Base-by-base conservation (phyloP, 306 rosid species). In the Malus sylvestris region DNA sequence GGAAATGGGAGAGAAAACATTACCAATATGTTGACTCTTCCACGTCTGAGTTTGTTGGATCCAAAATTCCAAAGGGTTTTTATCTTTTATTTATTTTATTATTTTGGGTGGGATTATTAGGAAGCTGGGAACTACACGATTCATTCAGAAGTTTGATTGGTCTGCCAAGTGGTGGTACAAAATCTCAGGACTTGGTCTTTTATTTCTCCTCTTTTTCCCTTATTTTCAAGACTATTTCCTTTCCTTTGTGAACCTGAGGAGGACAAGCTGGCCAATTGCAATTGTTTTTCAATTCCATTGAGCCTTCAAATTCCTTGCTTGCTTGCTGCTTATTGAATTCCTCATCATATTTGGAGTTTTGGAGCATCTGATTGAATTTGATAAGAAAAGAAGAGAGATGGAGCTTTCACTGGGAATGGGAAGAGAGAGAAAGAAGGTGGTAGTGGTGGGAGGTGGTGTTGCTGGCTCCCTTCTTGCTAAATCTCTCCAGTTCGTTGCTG, bases 361-460 rank as follows among this genome's bases (percentile, higher is more conserved):
- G 67, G 74, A 55, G 32, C 58, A 53, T 44, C 23, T 67, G n/a
- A 58, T n/a, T 22, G 27, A 51, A 13, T 51, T 51, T 12, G 58
- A 16, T 52, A 14, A 14, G 58, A 52, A 52, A 42, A 42, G 45
- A 42, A 58, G 85, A 65, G 57, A n/a, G 60, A 75, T 69, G 70
- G 79, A 74, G 32, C 33, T 68, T 33, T 33, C 66, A 23, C 3
- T 61, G 42, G 46, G 27, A 4, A 71, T 42, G 45, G 45, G 45
- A 42, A 42, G 27, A 18, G 70, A 35, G 25, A 66, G 77, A 32
- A 80, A 79, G 23, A 85, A 88, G 65, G 90, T 91, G 82, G 96
- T 83, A 68, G 81, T 93, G 63, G 11, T 91, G 2, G 97, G 97
- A 20, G 98, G 96, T 0, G 98, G 98, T 20, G 76, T 91, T 3